Conservation (phyloP, 306 rosid genomes). For the barrel medic (Medicago truncatula) region DNA sequence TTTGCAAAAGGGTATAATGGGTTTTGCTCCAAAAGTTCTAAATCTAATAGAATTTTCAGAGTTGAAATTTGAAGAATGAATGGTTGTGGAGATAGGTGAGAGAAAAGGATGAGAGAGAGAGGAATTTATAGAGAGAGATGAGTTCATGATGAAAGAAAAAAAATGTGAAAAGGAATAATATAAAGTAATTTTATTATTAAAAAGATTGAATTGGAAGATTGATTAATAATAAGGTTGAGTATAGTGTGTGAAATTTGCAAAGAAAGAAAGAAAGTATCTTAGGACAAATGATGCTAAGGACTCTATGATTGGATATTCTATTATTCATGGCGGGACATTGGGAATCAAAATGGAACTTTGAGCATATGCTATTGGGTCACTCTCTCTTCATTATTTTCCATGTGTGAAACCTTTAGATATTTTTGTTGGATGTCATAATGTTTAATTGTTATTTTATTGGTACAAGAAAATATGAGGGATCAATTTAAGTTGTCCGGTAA, state of each 20-base stretch:
- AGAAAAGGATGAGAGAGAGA: constrained; percentile 62
- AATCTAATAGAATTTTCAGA: constrained; percentile 39
- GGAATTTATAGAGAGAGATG: constrained; percentile 74
- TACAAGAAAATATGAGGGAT: too few species aligned
- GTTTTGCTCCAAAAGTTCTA: constrained; percentile 42
- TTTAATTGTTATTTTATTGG: too few species aligned
- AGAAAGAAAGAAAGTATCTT: background rate
- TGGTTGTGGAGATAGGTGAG: constrained; percentile 37
- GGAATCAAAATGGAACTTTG: constrained; percentile 1
- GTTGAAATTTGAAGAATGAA: constrained; percentile 23
- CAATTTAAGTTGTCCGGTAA: too few species aligned
- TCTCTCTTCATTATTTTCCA: background rate
- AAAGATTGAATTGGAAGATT: background rate
- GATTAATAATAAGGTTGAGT: background rate
- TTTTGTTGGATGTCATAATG: background rate
- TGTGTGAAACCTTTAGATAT: background rate
- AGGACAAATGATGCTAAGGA: background rate
- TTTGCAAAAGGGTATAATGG: constrained; percentile 47
- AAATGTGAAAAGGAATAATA: constrained; percentile 24
- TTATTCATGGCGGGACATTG: constrained; percentile 1
- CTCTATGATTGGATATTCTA: background rate
- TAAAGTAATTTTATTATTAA: background rate
- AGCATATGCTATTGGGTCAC: constrained; percentile 15
- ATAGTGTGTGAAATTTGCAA: background rate
- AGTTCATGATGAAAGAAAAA: constrained; percentile 53